These are phyloP conservation scores for Colletotrichum aenigma DNA, from an alignment of 2,329 filamentous ascomycete genomes.

Conservation along the genomic window DNA sequence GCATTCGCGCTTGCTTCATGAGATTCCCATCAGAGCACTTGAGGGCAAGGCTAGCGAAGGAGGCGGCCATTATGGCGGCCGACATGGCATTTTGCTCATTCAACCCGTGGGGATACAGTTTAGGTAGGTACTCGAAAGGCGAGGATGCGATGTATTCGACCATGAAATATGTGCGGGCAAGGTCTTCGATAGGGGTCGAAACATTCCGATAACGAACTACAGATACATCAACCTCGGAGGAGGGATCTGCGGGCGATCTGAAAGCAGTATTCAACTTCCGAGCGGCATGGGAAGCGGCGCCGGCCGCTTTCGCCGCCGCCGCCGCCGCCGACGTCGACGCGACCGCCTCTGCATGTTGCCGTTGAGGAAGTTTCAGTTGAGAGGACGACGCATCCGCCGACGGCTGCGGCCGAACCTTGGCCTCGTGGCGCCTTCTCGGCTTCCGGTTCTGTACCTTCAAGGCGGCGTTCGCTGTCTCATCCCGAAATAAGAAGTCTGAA, in stretches of 20 bases:
- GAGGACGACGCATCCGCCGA: not conserved
- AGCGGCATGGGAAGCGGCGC: not conserved
- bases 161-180: constrained; percentile 27
- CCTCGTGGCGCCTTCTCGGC: constrained; percentile 1
- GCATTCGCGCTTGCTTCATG: constrained; percentile 22
- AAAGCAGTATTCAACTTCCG: not conserved
- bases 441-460: constrained; percentile 18
- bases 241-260: not conserved
- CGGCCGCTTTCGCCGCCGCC: not conserved
- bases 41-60: constrained; percentile 27
- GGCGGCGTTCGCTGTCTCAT: constrained; percentile 27
- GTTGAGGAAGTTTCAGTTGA: not conserved
- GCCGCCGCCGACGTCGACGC: not conserved
- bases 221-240: not conserved
- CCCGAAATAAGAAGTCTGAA: constrained; percentile 25
- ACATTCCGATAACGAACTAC: constrained; percentile 7
- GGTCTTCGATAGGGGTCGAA: not conserved
- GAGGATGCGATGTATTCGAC: constrained; percentile 28
- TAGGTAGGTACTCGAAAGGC: constrained; percentile 28
- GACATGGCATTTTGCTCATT: constrained; percentile 22
- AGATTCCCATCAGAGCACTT: constrained; percentile 8
- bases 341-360: not conserved
- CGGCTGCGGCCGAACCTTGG: not conserved
- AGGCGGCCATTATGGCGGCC: constrained; percentile 24
- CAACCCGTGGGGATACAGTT: constrained; percentile 14